These are phyloP conservation scores for Waltiozyma solani DNA, from an alignment of 1,139 yeast species.

Conservation along the genomic window DNA sequence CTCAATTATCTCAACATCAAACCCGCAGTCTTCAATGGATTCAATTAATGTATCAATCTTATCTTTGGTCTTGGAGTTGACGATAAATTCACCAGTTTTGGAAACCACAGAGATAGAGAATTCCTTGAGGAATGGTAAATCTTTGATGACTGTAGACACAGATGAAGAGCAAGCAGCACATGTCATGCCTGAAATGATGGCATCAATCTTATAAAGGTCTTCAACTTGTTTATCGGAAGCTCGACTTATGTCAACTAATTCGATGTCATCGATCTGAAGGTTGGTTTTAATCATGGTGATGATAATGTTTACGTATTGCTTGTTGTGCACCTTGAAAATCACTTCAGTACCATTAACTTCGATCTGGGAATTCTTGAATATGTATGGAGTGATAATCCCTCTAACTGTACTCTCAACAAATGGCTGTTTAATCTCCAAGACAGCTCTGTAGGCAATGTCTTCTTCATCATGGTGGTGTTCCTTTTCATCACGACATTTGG, in stretches of 20 bases:
- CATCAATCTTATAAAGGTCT: constrained; percentile 36
- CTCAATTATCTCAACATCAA: constrained; percentile 38
- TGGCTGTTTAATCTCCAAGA: background rate
- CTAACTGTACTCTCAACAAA: background rate
- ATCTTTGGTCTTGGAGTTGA: constrained; percentile 27
- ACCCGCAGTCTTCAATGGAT: constrained; percentile 57
- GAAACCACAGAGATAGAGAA: constrained; percentile 46
- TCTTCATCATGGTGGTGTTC: background rate
- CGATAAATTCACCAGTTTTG: constrained; percentile 49
- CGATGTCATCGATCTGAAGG: constrained; percentile 22
- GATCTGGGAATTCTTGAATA: background rate
- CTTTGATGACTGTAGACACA: constrained; percentile 38
- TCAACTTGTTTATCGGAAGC: background rate
- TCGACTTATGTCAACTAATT: background rate
- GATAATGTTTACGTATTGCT: background rate
- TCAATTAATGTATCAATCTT: constrained; percentile 32
- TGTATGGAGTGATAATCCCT: background rate
- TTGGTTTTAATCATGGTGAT: background rate
- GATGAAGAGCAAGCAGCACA: constrained; percentile 65
- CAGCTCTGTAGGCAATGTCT: background rate
- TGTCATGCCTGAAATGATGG: constrained; percentile 64
- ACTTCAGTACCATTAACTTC: background rate
- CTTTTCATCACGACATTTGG: constrained; percentile 22
- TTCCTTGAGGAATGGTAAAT: constrained; percentile 43
- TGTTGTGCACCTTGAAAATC: background rate